Conservation (phyloP, 257 asterid genomes). For the Paulownia fortunei region DNA sequence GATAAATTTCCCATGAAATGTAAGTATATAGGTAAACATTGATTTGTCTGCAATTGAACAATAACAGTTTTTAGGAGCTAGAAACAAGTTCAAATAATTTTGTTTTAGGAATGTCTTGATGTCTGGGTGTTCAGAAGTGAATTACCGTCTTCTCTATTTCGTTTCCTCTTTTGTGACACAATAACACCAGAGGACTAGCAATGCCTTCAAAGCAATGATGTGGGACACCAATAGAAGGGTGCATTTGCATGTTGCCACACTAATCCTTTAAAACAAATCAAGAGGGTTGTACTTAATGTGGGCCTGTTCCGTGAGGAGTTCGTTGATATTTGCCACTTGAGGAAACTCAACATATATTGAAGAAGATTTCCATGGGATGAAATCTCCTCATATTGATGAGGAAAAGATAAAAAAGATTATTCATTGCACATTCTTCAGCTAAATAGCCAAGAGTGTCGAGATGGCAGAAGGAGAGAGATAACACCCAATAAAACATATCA, state of each 20-base stretch:
- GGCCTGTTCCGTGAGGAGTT: neutral
- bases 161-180: neutral
- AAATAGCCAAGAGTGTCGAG: neutral
- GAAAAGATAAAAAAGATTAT: neutral
- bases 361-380: neutral
- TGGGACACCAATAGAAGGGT: neutral
- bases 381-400: neutral
- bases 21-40: neutral
- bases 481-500: neutral
- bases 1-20: neutral
- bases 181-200: neutral
- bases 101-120: no score
- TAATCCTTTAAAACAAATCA: neutral
- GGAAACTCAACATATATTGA: neutral
- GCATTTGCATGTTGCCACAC: no score
- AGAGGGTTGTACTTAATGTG: neutral
- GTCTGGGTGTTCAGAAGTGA: neutral
- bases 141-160: neutral
- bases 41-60: no score
- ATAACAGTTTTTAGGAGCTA: no score
- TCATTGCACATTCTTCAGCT: neutral
- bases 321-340: neutral
- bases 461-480: neutral
- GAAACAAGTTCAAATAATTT: no score
- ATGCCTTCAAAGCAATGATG: constrained; percentile 4